Evolutionary conservation across 345 rosid species (phyloP), one percentile per base, ranked within the genome.

Genomic region (Arabis hirsuta): DNA sequence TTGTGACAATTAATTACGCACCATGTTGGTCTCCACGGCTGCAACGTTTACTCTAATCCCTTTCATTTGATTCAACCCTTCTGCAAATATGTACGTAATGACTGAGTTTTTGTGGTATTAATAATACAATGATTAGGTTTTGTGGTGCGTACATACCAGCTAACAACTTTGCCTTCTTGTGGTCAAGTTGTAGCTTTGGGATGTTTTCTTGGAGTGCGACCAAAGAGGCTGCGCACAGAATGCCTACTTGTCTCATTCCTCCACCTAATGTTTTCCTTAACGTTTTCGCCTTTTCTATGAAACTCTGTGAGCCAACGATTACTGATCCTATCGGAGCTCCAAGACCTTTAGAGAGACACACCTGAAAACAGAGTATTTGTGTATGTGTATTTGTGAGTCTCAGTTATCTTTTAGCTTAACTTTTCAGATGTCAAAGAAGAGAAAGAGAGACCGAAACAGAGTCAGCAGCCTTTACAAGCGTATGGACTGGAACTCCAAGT

Each of bases 311-410:
- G 56, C 99, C 96, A 50, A 95, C 96, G 74, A 95, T 84, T 38
- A 90, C 84, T 41, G 97, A 83, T 27, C 96, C 99, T 61, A 91
- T 89, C 0, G 97, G 97, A 65, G 99, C 99, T 43, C 97, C 99
- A 26, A 91, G 78, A 46, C 96, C 97, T 81, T 95, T 91, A 0
- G 99, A 95, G 47, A 91, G 81, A 62, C 99, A 95, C 65, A 94
- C 82, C 98, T 76, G 47, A 29, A 29, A 29, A 62, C 46, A 52
- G 2, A 48, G 44, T 7, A 1, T 22, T 22, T 22, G 41, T 57
- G 41, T 47, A 4, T 41, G 55, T 9, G 47, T 58, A 29, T n/a
- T n/a, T 47, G 27, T 58, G 54, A 27, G 47, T 67, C 55, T 58
- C 67, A 9, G 1, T 1, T 5, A 60, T 44, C 56, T 52, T 60